Percentiles rank a stretch among this genome's conserved stretches.
phyloP scores from a whole-genome alignment of 1,284 basidiomycete genomes.

The Coniferiporia weirii region DNA sequence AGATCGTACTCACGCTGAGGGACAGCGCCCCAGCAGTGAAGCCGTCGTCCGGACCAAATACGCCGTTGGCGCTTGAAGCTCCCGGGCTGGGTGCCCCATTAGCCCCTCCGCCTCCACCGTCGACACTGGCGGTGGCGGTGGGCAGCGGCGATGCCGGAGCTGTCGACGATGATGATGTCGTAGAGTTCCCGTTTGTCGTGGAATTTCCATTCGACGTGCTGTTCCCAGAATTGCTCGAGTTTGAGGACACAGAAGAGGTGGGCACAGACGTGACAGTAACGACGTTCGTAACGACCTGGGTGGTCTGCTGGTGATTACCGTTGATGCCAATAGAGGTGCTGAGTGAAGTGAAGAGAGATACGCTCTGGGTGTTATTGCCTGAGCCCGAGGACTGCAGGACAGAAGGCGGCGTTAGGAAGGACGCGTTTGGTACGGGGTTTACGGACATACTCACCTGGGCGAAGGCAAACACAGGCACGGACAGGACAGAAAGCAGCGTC shows the following conservation, averaged over 20 bases:
- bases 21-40: conserved; percentile 54
- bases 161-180: conserved; percentile 33
- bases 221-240: conserved; percentile 22
- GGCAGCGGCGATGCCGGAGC: conserved; percentile 32
- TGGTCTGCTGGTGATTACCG: conserved; percentile 34
- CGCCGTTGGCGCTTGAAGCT: conserved; percentile 30
- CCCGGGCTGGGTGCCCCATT: conserved; percentile 49
- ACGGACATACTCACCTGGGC: conserved; percentile 34
- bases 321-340: conserved; percentile 31
- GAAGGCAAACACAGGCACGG: conserved; percentile 29
- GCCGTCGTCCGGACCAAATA: conserved; percentile 57
- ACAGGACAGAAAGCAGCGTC: conserved; percentile 25
- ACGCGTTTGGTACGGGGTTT: not conserved
- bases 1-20: conserved; percentile 24
- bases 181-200: conserved; percentile 23
- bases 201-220: conserved; percentile 5
- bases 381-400: conserved; percentile 11
- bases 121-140: conserved; percentile 49
- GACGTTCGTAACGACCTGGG: conserved; percentile 35
- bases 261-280: conserved; percentile 36
- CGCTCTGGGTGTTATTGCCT: not conserved
- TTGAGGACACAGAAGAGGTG: conserved; percentile 22
- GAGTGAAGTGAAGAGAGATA: conserved; percentile 24
- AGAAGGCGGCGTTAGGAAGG: conserved; percentile 22
- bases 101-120: conserved; percentile 44